Conservation (phyloP, 129 eudicot genomes). For the Pulicaria dysenterica region DNA sequence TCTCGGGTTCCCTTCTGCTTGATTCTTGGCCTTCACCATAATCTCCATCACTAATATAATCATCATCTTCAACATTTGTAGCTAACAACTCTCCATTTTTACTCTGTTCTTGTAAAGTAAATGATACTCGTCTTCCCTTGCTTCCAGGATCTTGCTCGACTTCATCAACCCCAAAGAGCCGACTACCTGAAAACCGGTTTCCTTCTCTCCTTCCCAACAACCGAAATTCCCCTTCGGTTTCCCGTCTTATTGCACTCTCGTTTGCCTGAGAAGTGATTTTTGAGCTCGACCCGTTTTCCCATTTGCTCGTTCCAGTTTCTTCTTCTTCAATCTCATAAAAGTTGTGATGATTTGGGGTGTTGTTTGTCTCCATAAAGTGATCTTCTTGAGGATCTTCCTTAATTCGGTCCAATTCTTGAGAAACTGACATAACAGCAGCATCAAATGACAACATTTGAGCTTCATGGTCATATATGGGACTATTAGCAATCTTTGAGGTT, state of each 20-base stretch:
- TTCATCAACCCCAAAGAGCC: conserved; percentile 81
- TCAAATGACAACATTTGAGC: conserved; percentile 79
- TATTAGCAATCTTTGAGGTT: conserved; percentile 51
- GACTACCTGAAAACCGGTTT: conserved; percentile 63
- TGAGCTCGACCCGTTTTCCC: conserved; percentile 56
- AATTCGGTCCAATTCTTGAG: conserved; percentile 71
- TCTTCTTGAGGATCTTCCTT: conserved; percentile 65
- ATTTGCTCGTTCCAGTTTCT: conserved; percentile 56
- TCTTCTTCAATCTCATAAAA: conserved; percentile 64
- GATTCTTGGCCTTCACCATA: conserved; percentile 71
- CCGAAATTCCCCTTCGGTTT: conserved; percentile 97
- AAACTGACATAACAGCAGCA: conserved; percentile 93
- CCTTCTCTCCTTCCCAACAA: conserved; percentile 90
- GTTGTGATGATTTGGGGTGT: conserved; percentile 35
- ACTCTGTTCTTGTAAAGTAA: conserved; percentile 63
- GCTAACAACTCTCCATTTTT: conserved; percentile 54
- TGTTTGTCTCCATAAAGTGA: conserved; percentile 36
- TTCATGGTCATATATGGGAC: conserved; percentile 57
- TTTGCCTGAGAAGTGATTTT: conserved; percentile 54
- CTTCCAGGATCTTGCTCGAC: conserved; percentile 47
- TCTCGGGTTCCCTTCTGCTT: conserved; percentile 90
- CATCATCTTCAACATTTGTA: conserved; percentile 67
- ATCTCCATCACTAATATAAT: conserved; percentile 73
- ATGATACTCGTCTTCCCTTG: conserved; percentile 83
- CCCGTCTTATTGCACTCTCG: conserved; percentile 92